These are phyloP conservation scores for Nematodospora valgi DNA, from an alignment of 805 yeast species.

Conservation along the genomic window DNA sequence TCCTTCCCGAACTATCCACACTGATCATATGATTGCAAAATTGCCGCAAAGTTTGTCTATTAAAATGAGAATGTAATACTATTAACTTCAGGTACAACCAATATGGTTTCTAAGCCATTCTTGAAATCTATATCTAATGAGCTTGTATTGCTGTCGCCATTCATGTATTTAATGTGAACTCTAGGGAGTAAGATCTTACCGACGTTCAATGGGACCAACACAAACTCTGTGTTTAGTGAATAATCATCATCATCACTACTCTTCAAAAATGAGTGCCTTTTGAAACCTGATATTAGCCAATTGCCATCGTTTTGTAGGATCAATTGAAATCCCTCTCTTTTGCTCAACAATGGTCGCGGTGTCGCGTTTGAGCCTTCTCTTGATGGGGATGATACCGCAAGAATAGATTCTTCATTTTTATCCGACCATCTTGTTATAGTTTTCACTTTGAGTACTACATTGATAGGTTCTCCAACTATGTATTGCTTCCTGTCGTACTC, in stretches of 20 bases:
- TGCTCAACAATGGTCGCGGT: background rate
- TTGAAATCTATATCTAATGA: constrained; percentile 59
- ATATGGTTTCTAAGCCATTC: constrained; percentile 64
- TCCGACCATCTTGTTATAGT: constrained; percentile 45
- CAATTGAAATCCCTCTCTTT: constrained; percentile 32
- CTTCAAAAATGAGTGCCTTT: constrained; percentile 49
- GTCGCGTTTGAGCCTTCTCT: constrained; percentile 2
- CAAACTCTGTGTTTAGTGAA: constrained; percentile 31
- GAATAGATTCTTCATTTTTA: constrained; percentile 9
- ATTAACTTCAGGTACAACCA: constrained; percentile 69
- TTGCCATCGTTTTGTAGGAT: constrained; percentile 55
- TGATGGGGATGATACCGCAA: constrained; percentile 25
- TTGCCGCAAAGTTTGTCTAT: too few relatives aligned
- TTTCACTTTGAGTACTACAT: constrained; percentile 38
- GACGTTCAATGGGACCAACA: constrained; percentile 68
- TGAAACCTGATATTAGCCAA: constrained; percentile 81
- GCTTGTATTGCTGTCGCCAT: constrained; percentile 50
- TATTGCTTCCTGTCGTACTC: constrained; percentile 41
- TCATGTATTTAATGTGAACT: constrained; percentile 37
- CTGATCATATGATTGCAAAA: too few relatives aligned
- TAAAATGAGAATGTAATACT: constrained; percentile 59
- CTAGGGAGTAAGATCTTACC: constrained; percentile 73
- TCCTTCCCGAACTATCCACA: too few relatives aligned
- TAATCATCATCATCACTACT: constrained; percentile 19
- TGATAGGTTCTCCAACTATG: constrained; percentile 64